Base-by-base conservation (phyloP, 169 alveolate species). In the Theileria orientalis region DNA sequence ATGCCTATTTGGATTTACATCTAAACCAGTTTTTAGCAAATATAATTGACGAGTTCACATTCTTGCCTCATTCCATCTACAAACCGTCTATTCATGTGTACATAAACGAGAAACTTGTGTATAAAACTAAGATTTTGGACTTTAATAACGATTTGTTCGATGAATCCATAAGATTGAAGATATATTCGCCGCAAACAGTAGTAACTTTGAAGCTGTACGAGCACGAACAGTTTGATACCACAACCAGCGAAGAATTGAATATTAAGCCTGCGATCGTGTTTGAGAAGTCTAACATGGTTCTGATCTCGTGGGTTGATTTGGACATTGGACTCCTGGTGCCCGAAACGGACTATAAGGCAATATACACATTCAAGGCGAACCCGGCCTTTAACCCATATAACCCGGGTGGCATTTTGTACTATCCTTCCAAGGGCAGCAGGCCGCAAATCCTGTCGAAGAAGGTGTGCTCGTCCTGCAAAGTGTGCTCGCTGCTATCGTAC, bases 381-480 rank as follows among this genome's bases (percentile, higher is more conserved):
- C 79, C 86, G n/a, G 51, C 73, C 64, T 77, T 77, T 40, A 40
- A 32, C 19, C 35, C 41, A 11, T 77, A 69, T 74, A 77, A 77
- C 51, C 86, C 86, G 5, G 86, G 86, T 3, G 86, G 86, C 0
- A 49, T 77, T 23, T 41, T 77, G 41, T 69, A 69, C 57, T 77
- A 77, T 35, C 86, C 86, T 2, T 47, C 73, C 2, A 35, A 47
- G 29, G 29, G 56, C 2, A 72, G 74, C 51, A 71, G 37, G 62
- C 83, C 86, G n/a, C 30, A 30, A 44, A 52, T 77, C 16, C 66
- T 57, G 47, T 64, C n/a, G 41, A 42, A 77, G n/a, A 44, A 69
- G 16, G 86, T 69, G 0, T 77, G 86, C 59, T 69, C 70, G 5
- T 72, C 79, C 0, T 77, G 86, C 74, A 37, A 73, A n/a, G 86